Evolutionary conservation across 2,329 filamentous ascomycete species (phyloP), one percentile per base, ranked within the genome.

Genomic region (Nothophaeocryptopus gaeumannii): DNA sequence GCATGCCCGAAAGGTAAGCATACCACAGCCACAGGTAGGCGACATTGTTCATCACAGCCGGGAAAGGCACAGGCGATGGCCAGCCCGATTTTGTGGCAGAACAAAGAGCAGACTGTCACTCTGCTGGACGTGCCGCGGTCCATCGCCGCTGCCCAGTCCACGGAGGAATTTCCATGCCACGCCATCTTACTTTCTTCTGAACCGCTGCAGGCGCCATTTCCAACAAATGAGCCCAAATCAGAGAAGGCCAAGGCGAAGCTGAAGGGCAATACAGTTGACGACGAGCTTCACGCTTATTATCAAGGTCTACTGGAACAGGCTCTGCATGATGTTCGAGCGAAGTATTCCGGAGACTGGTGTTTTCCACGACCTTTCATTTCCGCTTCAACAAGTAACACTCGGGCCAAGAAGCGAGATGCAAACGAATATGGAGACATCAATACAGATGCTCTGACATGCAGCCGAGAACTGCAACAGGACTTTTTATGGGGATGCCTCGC

Each of bases 71-170:
- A 36, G 9, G 20, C 2, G 20, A 60, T 61, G 57, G 16, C 47
- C 10, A 52, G 51, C n/a, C 40, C 69, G 15, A 74, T 85, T 15
- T 65, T 86, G 35, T 85, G 78, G 67, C 72, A 77, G 51, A 82
- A 76, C 55, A 59, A 67, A 2, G 70, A 73, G 3, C 63, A 69
- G 41, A 74, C 77, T 39, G 68, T 84, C 45, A 72, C 81, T 15
- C 66, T 89, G 20, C 67, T 90, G 44, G 87, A 91, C 61, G 79
- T 89, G 39, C 86, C 87, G 16, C 72, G 75, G 13, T 88, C 87
- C 1, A 79, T 90, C 34, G 83, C 86, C 57, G 74, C 81, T 52
- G 81, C 80, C 13, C 87, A 90, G 68, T 74, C 76, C 31, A 70
- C 71, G 10, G 64, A 70, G 5, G 69, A 67, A 29, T 59, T 72